phyloP scores from a whole-genome alignment of 192 early-diverging fungal genomes.

The Umbelopsis isabellina region DNA sequence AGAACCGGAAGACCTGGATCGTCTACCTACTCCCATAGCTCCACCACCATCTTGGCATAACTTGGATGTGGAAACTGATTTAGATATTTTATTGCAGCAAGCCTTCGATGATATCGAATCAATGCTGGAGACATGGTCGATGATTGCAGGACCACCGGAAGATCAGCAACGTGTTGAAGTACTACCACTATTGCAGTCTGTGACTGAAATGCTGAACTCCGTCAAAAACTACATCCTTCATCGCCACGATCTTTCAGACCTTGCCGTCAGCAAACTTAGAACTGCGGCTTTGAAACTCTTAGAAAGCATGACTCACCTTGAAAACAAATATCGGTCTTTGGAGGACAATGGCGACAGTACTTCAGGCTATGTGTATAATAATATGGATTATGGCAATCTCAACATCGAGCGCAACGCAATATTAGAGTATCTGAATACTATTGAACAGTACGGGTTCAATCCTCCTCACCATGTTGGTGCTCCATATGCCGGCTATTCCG shows the following conservation, averaged over 20 bases:
- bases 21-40: slow-evolving; percentile 44
- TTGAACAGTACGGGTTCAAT: slow-evolving; percentile 51
- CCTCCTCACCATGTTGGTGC: slow-evolving; percentile 44
- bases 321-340: slow-evolving; percentile 43
- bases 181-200: slow-evolving; percentile 48
- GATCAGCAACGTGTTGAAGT: slow-evolving; percentile 42
- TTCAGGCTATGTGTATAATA: slow-evolving; percentile 54
- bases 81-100: slow-evolving; percentile 44
- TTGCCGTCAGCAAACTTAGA: slow-evolving; percentile 44
- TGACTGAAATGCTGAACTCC: slow-evolving; percentile 54
- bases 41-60: slow-evolving; percentile 47
- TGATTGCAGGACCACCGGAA: slow-evolving; percentile 48
- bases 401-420: slow-evolving; percentile 50
- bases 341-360: slow-evolving; percentile 41
- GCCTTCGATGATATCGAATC: slow-evolving; percentile 56
- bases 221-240: slow-evolving; percentile 58
- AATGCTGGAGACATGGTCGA: slow-evolving; percentile 53
- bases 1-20: slow-evolving; percentile 45
- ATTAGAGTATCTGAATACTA: slow-evolving; percentile 46
- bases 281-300: slow-evolving; percentile 48
- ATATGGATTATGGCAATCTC: slow-evolving; percentile 44
- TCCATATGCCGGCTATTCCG: slow-evolving; percentile 32
- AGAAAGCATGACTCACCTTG: slow-evolving; percentile 53
- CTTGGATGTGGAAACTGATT: slow-evolving; percentile 48
- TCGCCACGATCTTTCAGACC: slow-evolving; percentile 45